A percentile compares a stretch with the other conserved stretches of the same genome.
Evolutionary conservation across 2,329 filamentous ascomycete species (phyloP).

Genomic region (Neonectria sp.): DNA sequence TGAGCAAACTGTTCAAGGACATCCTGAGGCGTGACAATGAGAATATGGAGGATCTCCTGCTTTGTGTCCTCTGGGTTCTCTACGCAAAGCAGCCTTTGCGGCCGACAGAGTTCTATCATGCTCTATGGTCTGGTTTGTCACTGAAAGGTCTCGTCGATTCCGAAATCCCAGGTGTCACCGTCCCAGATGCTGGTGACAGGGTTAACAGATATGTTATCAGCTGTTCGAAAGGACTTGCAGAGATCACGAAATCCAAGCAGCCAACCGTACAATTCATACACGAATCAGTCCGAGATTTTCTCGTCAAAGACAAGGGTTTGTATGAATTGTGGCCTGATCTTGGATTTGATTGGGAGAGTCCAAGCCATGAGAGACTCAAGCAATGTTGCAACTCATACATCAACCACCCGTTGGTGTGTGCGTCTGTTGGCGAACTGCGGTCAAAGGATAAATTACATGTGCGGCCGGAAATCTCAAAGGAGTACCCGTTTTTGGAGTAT

Average conservation of each 20-base stretch:
- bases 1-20: slow-evolving; percentile 65
- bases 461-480: not conserved
- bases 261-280: slow-evolving; percentile 67
- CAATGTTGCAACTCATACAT: slow-evolving; percentile 61
- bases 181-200: slow-evolving; percentile 12
- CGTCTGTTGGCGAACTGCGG: not conserved
- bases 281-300: slow-evolving; percentile 64
- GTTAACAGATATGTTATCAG: slow-evolving; percentile 53
- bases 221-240: slow-evolving; percentile 66
- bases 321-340: slow-evolving; percentile 52
- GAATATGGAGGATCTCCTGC: slow-evolving; percentile 56
- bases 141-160: slow-evolving; percentile 42
- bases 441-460: not conserved
- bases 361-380: slow-evolving; percentile 61
- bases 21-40: slow-evolving; percentile 63
- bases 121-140: slow-evolving; percentile 50
- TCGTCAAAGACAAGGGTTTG: slow-evolving; percentile 55
- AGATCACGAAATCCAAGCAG: slow-evolving; percentile 53
- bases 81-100: slow-evolving; percentile 61
- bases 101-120: slow-evolving; percentile 61
- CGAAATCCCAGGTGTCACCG: slow-evolving; percentile 40
- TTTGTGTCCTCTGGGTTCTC: slow-evolving; percentile 68
- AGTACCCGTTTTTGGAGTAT: slow-evolving; percentile 64
- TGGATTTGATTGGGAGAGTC: slow-evolving; percentile 48
- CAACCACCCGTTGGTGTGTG: not conserved